Evolutionary conservation across 495 filamentous ascomycete genomes (phyloP), one percentile per base, ranked within the genome.

Genomic region (Neohortaea acidophila): DNA sequence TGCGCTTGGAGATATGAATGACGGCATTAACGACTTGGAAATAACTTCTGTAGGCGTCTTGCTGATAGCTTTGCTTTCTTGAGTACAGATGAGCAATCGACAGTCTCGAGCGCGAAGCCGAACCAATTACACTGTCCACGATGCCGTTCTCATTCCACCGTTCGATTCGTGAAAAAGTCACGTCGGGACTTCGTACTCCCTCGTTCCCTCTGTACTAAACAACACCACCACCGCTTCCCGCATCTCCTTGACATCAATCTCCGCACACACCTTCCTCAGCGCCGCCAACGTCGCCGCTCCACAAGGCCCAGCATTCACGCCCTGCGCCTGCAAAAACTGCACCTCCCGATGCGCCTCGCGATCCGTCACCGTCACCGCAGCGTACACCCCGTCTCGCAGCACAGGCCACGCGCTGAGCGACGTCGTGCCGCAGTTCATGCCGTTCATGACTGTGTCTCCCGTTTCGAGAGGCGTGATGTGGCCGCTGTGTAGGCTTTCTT

Each of bases 361-460:
- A 35, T 77, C 75, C 0, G 64, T 66, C 0, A 81, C 63, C 0
- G 63, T 66, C 3, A 80, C 51, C 38, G 62, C 63, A 0, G 64
- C 73, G 58, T 78, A 74, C 1, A 78, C 64, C 21, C 70, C 65
- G 4, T 58, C 50, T 11, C 60, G 50, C 12, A 81, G 49, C 1
- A 68, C 39, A 1, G 67, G 62, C 78, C 78, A 81, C 2, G 77
- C 71, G 7, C 61, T 68, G 1, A 56, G 56, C 0, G 76, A 79
- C 4, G 79, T 60, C 1, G 73, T 79, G 2, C 76, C 75, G 44
- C 76, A 81, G 45, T 75, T 68, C 66, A 81, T 68, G 2, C 77
- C 76, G 35, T 61, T 59, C 77, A 81, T 81, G 48, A 79, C 77
- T 4, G 68, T 79, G 7, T 60, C 48, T 0, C 53, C 59, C 0